Conservation (phyloP, 192 early-diverging fungal species). For the Obelidium mucronatum region DNA sequence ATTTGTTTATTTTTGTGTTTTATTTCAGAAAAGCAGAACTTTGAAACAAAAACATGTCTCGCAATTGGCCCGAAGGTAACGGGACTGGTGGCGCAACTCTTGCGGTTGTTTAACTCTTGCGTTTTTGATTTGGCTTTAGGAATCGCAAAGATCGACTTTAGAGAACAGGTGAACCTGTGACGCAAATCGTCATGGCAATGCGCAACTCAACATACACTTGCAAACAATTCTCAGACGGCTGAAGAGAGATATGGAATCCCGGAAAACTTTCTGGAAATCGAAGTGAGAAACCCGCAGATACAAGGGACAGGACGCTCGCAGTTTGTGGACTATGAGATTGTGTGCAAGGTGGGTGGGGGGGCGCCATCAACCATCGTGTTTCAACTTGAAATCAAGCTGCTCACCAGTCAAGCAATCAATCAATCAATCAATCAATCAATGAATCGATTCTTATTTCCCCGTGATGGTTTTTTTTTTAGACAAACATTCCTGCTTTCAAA, state of each 20-base stretch:
- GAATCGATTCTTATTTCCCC: not conserved
- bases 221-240: constrained; percentile 42
- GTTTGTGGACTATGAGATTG: constrained; percentile 96
- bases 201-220: not conserved
- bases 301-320: constrained; percentile 83
- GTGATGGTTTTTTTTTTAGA: no score
- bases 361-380: no score
- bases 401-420: no score
- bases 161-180: constrained; percentile 54
- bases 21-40: not conserved
- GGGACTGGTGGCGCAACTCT: no score
- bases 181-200: no score
- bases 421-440: no score
- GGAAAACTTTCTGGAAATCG: constrained; percentile 97
- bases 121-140: constrained; percentile 22
- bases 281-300: constrained; percentile 88
- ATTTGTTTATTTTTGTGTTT: not conserved
- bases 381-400: no score
- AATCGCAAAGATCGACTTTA: constrained; percentile 45
- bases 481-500: constrained; percentile 98
- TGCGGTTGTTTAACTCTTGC: not conserved
- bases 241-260: constrained; percentile 84
- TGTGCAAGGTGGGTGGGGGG: constrained; percentile 89
- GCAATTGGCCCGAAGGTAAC: constrained; percentile 33
- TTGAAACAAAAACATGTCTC: constrained; percentile 8